These are phyloP conservation scores for Gentiana macrophylla DNA, from an alignment of 257 asterid species.

Conservation along the genomic window DNA sequence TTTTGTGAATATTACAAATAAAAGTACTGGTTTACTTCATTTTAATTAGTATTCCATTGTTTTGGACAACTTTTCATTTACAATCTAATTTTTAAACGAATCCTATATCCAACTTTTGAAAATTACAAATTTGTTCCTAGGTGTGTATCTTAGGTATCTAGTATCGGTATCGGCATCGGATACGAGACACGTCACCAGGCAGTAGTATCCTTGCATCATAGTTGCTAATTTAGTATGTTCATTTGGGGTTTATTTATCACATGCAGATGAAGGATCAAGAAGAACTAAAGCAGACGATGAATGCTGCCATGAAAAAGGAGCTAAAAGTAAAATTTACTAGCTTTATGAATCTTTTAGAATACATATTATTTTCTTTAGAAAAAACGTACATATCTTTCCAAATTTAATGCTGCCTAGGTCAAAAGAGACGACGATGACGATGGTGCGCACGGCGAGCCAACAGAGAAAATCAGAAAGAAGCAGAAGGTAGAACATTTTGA, in stretches of 20 bases:
- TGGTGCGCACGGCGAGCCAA: slow-evolving; percentile 19
- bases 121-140: too few relatives aligned
- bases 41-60: too few relatives aligned
- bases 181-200: too few relatives aligned
- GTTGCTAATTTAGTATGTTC: too few relatives aligned
- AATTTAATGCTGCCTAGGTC: slow-evolving; percentile 19
- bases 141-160: too few relatives aligned
- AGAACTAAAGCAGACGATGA: slow-evolving; percentile 34
- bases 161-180: too few relatives aligned
- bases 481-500: slow-evolving; percentile 41
- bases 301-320: slow-evolving; percentile 16
- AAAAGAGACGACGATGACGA: slow-evolving; percentile 26
- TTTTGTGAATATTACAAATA: too few relatives aligned
- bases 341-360: slow-evolving; percentile 2
- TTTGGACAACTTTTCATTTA: too few relatives aligned
- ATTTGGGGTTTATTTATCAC: background rate
- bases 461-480: slow-evolving; percentile 44
- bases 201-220: too few relatives aligned
- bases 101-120: too few relatives aligned
- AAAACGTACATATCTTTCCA: slow-evolving; percentile 4
- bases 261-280: slow-evolving; percentile 69
- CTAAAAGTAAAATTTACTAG: slow-evolving; percentile 30
- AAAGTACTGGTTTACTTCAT: too few relatives aligned
- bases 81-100: too few relatives aligned
- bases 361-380: background rate